These are phyloP conservation scores for Globisporangium nunn DNA, from an alignment of 352 stramenopile species.

Conservation along the genomic window DNA sequence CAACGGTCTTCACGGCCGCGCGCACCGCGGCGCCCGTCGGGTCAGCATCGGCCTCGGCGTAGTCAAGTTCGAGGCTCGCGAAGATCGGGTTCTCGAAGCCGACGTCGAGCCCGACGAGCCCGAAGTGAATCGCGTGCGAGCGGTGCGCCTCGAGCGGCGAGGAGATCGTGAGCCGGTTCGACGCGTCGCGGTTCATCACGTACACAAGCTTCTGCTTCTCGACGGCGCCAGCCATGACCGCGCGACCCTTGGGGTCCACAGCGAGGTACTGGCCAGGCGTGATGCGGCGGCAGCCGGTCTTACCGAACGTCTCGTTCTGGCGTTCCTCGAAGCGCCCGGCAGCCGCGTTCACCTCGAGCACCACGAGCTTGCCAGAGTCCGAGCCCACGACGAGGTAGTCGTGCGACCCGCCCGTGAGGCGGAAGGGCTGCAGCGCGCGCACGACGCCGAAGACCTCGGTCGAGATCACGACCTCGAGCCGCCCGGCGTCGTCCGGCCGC, in stretches of 20 bases:
- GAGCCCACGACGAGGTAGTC: slow-evolving; percentile 96
- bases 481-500: slow-evolving; percentile 60
- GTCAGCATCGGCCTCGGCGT: slow-evolving; percentile 85
- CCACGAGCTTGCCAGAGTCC: slow-evolving; percentile 94
- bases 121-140: slow-evolving; percentile 92
- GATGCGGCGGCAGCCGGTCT: slow-evolving; percentile 94
- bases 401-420: slow-evolving; percentile 76
- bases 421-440: slow-evolving; percentile 89
- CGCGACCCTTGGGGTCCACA: slow-evolving; percentile 94
- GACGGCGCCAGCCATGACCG: slow-evolving; percentile 93
- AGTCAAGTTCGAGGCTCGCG: slow-evolving; percentile 95
- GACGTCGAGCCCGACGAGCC: slow-evolving; percentile 94
- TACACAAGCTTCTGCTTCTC: slow-evolving; percentile 99
- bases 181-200: slow-evolving; percentile 96
- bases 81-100: slow-evolving; percentile 99
- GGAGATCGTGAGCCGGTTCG: slow-evolving; percentile 94
- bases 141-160: slow-evolving; percentile 98
- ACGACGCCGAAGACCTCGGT: slow-evolving; percentile 90
- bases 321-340: slow-evolving; percentile 73
- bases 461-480: slow-evolving; percentile 73
- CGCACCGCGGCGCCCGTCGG: slow-evolving; percentile 52
- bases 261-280: slow-evolving; percentile 98
- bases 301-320: slow-evolving; percentile 95
- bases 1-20: slow-evolving; percentile 90
- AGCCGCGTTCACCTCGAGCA: slow-evolving; percentile 91